phyloP scores from a whole-genome alignment of 1,139 yeast genomes.

The Kurtzmaniella quercitrusa region DNA sequence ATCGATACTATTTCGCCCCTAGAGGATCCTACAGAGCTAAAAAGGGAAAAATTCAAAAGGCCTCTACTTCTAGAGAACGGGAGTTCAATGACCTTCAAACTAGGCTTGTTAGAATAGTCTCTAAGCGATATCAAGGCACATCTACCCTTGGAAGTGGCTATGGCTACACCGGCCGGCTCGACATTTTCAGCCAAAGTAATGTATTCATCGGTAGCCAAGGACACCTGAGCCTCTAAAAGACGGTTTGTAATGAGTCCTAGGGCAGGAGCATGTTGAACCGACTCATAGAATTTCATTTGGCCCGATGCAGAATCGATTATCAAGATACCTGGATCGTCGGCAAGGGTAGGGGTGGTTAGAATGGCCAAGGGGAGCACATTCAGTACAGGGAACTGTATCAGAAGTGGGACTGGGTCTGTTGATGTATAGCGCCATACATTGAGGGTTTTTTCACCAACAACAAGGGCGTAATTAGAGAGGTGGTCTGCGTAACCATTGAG shows the following conservation, averaged over 20 bases:
- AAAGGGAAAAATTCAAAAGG: conserved; percentile 8
- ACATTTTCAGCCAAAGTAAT: conserved; percentile 56
- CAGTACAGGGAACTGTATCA: conserved; percentile 43
- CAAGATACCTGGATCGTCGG: conserved; percentile 65
- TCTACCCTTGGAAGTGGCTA: conserved; percentile 71
- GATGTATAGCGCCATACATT: conserved; percentile 71
- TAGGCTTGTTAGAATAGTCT: conserved; percentile 66
- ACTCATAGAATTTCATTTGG: conserved; percentile 56
- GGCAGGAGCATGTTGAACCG: conserved; percentile 65
- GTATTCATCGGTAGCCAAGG: conserved; percentile 48
- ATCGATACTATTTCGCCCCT: conserved; percentile 54
- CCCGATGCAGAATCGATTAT: conserved; percentile 57
- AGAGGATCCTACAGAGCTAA: background rate
- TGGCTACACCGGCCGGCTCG: conserved; percentile 71
- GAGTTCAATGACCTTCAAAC: conserved; percentile 34
- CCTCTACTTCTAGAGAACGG: conserved; percentile 16
- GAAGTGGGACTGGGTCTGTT: conserved; percentile 54
- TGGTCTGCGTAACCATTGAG: conserved; percentile 53
- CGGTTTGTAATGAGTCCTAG: conserved; percentile 53
- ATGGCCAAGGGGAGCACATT: conserved; percentile 51
- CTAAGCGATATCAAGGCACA: conserved; percentile 59
- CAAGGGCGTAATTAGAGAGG: conserved; percentile 50
- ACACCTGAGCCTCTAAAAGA: conserved; percentile 32
- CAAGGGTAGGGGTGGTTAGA: conserved; percentile 60
- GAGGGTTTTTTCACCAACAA: conserved; percentile 46